Base-by-base conservation (phyloP, 148 eudicot genomes). In the Camellia granthamiana region DNA sequence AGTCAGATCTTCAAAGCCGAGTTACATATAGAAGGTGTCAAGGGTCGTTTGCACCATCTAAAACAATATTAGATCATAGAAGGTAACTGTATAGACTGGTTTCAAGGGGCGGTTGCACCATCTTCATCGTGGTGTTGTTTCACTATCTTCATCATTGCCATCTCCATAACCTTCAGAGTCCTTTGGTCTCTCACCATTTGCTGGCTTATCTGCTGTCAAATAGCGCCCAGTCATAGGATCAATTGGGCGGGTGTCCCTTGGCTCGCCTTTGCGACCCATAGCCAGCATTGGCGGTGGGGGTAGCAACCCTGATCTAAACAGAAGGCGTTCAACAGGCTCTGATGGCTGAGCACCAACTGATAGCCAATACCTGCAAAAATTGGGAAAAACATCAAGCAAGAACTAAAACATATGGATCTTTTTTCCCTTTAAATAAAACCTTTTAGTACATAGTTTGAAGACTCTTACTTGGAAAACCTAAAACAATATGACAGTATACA, bases 281-380 rank as follows among this genome's bases (percentile, higher is more conserved):
- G 97, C 97, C 74, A 92, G 16, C 97, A 91, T 96, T 7, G 98
- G 99, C 3, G 99, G 99, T 58, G 99, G 99, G 18, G 99, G 99
- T 42, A 96, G 85, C 83, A 96, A 69, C 59, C 98, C 99, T 58
- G 98, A 88, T 78, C 98, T 81, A 77, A 92, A 96, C 58, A 91
- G 88, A 83, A 96, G 87, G 64, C 89, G 90, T 72, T 93, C 88
- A 12, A 96, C 92, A 43, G 99, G 97, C 12, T 96, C 98, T 3
- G 99, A 93, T 42, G 98, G 97, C 70, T 93, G 98, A 62, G 98
- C 99, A 52, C 99, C 99, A 56, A 93, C 97, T 51, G 99, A 92
- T 54, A 91, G 82, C 94, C 97, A 93, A 79, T 94, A 94, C 83
- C 97, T 93, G 85, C 76, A 62, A 41, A 41, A 80, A 58, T 23